Evolutionary conservation across 345 rosid species (phyloP).

Genomic region (Eucalyptus erythrocorys): DNA sequence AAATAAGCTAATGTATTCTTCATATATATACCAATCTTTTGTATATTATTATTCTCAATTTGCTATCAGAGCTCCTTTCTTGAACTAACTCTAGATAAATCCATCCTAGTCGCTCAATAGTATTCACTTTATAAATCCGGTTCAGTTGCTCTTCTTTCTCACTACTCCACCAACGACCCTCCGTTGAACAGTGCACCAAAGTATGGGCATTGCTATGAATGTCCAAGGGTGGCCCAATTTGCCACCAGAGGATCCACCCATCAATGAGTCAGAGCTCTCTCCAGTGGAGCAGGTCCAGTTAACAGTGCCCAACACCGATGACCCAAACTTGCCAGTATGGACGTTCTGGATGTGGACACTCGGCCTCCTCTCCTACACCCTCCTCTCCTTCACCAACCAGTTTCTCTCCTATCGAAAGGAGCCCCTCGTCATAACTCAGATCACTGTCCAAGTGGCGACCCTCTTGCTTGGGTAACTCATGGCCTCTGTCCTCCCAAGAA

Average conservation of each 20-base stretch:
- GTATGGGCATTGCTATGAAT: not conserved
- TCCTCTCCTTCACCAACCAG: constrained; percentile 10
- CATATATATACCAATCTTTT: too few relatives aligned
- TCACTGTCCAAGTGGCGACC: constrained; percentile 2
- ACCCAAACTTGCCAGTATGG: constrained; percentile 61
- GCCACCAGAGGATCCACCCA: not conserved
- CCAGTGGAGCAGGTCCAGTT: constrained; percentile 62
- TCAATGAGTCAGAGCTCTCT: constrained; percentile 31
- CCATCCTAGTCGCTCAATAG: too few relatives aligned
- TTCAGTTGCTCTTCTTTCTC: not conserved
- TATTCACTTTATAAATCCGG: not conserved
- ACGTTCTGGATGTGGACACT: constrained; percentile 22
- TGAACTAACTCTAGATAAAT: too few relatives aligned
- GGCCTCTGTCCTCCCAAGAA: not conserved
- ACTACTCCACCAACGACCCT: not conserved
- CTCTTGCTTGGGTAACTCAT: constrained; percentile 3
- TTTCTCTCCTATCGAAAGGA: constrained; percentile 2
- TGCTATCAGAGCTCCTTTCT: too few relatives aligned
- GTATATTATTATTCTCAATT: too few relatives aligned
- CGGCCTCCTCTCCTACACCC: constrained; percentile 2
- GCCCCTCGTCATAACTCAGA: constrained; percentile 2
- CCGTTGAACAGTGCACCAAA: not conserved
- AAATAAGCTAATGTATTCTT: too few relatives aligned
- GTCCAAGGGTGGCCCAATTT: not conserved
- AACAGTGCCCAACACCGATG: constrained; percentile 64